Evolutionary conservation across 2,329 filamentous ascomycete genomes (phyloP).

Genomic region (Aotearoamyces nothofagi): DNA sequence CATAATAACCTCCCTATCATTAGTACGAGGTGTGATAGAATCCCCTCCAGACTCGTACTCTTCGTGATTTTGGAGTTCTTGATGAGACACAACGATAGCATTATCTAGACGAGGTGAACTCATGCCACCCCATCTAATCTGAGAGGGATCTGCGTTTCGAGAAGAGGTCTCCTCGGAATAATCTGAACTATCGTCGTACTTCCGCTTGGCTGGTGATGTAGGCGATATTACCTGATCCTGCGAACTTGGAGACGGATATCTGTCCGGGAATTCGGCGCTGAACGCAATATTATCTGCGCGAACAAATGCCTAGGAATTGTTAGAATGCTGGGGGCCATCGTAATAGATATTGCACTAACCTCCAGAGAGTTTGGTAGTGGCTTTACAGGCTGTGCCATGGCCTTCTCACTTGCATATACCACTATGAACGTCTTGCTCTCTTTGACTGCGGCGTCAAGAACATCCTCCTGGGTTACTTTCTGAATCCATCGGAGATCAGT

Average conservation of each 20-base stretch:
- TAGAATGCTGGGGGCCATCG: background rate
- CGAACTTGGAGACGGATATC: background rate
- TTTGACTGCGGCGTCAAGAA: slow-evolving; percentile 29
- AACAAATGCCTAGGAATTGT: slow-evolving; percentile 27
- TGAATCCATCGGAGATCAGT: too few species aligned
- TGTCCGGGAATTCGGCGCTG: slow-evolving; percentile 1
- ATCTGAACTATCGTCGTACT: slow-evolving; percentile 9
- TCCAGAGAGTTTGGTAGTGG: slow-evolving; percentile 25
- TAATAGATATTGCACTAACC: slow-evolving; percentile 13
- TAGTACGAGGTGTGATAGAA: background rate
- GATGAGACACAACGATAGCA: background rate
- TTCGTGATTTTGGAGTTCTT: background rate
- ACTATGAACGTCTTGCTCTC: slow-evolving; percentile 32
- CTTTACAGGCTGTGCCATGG: slow-evolving; percentile 21
- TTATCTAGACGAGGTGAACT: background rate
- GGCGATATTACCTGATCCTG: slow-evolving; percentile 1
- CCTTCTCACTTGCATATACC: slow-evolving; percentile 37
- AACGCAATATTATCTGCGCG: slow-evolving; percentile 10
- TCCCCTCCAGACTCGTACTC: background rate
- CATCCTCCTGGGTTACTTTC: slow-evolving; percentile 30
- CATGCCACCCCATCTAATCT: background rate
- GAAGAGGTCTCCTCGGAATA: slow-evolving; percentile 2
- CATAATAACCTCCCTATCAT: slow-evolving; percentile 1
- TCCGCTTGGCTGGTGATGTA: slow-evolving; percentile 4
- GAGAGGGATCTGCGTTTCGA: slow-evolving; percentile 1